phyloP scores from a whole-genome alignment of 106 monocot species.

The Apostasia shenzhenica region DNA sequence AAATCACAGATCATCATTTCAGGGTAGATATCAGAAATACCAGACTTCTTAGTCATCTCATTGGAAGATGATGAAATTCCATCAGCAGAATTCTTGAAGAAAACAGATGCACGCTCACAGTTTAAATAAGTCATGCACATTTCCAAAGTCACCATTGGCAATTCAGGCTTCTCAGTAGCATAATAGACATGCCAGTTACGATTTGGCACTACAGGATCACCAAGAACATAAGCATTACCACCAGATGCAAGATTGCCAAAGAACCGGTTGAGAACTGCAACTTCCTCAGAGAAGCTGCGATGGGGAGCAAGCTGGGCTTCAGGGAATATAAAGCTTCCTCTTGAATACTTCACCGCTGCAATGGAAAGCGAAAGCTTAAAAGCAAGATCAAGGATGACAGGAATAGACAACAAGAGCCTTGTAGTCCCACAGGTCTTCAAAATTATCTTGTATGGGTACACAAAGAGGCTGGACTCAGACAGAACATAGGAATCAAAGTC shows the following conservation, averaged over 20 bases:
- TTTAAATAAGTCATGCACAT: slow-evolving; percentile 39
- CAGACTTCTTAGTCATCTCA: slow-evolving; percentile 41
- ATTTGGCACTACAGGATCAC: slow-evolving; percentile 6
- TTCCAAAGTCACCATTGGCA: slow-evolving; percentile 17
- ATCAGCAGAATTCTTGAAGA: slow-evolving; percentile 12
- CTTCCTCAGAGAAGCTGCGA: slow-evolving; percentile 16
- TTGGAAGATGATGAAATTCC: neutral
- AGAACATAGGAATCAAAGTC: slow-evolving; percentile 16
- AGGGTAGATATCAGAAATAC: slow-evolving; percentile 39
- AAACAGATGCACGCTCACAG: slow-evolving; percentile 12
- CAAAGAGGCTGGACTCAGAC: slow-evolving; percentile 4
- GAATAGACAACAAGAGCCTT: slow-evolving; percentile 6
- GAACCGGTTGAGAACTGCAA: slow-evolving; percentile 2
- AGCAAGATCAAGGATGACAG: slow-evolving; percentile 8
- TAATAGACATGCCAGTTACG: slow-evolving; percentile 30
- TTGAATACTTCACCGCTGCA: slow-evolving; percentile 4
- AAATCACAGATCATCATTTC: slow-evolving; percentile 58
- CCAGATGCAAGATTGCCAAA: slow-evolving; percentile 12
- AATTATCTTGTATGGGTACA: slow-evolving; percentile 16
- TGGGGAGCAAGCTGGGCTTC: slow-evolving; percentile 9
- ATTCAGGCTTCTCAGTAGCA: slow-evolving; percentile 13
- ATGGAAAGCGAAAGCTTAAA: slow-evolving; percentile 5
- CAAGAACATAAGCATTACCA: slow-evolving; percentile 18
- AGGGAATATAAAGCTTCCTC: slow-evolving; percentile 12
- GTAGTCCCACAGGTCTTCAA: slow-evolving; percentile 15